Percentiles rank a stretch among this genome's conserved stretches.
Evolutionary conservation across 371 early-diverging fungal species (phyloP).

Genomic region (Dichotomocladium elegans): DNA sequence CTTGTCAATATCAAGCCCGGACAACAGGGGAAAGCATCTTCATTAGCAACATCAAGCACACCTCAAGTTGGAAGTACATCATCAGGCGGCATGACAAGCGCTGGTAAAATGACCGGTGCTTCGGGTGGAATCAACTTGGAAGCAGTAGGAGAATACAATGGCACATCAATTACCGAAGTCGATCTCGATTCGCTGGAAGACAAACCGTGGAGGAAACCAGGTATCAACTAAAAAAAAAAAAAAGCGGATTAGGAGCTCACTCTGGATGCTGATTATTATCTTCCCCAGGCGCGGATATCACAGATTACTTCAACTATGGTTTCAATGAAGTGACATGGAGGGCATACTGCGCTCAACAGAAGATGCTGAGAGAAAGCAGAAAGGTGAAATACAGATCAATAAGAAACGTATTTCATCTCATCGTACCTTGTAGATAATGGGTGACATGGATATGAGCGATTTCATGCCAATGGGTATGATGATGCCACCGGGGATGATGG

Average conservation of each 20-base stretch:
- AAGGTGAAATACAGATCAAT: constrained; percentile 17
- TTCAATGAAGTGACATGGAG: constrained; percentile 96
- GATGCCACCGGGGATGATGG: constrained; percentile 85
- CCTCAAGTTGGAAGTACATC: neutral
- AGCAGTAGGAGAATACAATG: constrained; percentile 73
- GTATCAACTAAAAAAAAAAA: neutral
- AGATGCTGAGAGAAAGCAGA: constrained; percentile 68
- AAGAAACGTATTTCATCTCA: neutral
- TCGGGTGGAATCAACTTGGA: constrained; percentile 66
- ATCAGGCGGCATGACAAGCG: constrained; percentile 9
- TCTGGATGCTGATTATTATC: neutral
- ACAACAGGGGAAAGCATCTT: constrained; percentile 25
- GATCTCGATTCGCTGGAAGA: constrained; percentile 90
- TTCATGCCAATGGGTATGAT: constrained; percentile 57
- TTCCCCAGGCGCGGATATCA: constrained; percentile 89
- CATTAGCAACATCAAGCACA: constrained; percentile 7
- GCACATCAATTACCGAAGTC: constrained; percentile 78
- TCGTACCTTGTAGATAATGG: constrained; percentile 21
- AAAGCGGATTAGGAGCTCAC: too few species aligned
- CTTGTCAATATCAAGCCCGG: constrained; percentile 64
- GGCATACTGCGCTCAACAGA: constrained; percentile 88
- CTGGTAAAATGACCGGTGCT: constrained; percentile 3
- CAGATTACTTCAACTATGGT: constrained; percentile 99
- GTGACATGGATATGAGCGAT: constrained; percentile 40
- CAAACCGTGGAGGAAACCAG: constrained; percentile 98